Evolutionary conservation across 2,329 filamentous ascomycete species (phyloP), one percentile per base, ranked within the genome.

Genomic region (Trichoderma sp.): DNA sequence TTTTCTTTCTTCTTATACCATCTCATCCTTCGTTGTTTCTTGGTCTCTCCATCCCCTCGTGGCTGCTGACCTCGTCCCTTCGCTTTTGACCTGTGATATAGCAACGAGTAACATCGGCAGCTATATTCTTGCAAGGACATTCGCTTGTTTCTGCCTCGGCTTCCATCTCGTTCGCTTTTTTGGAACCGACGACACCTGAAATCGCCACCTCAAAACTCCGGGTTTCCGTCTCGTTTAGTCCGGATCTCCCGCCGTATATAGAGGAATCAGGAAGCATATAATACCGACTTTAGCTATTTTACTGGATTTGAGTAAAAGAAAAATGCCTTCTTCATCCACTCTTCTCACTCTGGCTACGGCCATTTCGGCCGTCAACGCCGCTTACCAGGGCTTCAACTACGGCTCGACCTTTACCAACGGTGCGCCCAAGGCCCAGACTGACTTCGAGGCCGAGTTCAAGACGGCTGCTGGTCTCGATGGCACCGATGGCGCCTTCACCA

Each of bases 371-470:
- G 79, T 77, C 73, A 77, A 74, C 53, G 84, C 84, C 63, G 80
- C 79, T 63, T 81, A 83, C 79, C 85, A 88, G 74, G 92, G 92
- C 76, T 93, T 93, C 88, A 93, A 93, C 86, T 93, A 92, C 74
- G 91, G 90, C 74, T 85, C 86, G 71, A 86, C 86, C 72, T 89
- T 90, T 78, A 87, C 85, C 62, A 87, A 89, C 76, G 87, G 90
- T 73, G 81, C 85, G 39, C 81, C 85, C 78, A 92, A 92, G 83
- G 76, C 77, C 68, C 87, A 92, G 77, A 76, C 84, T 13, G 90
- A 93, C 79, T 95, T 92, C 81, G 88, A 92, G 83, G 83, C 86
- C 76, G 88, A 92, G 81, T 93, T 93, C 86, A 88, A 85, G 74
- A 83, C 86, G 3, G 91, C 92, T 32, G 86, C 89, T 75, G 84